These are phyloP conservation scores for Pseudocercospora fuligena DNA, from an alignment of 2,329 filamentous ascomycete genomes.

Conservation along the genomic window DNA sequence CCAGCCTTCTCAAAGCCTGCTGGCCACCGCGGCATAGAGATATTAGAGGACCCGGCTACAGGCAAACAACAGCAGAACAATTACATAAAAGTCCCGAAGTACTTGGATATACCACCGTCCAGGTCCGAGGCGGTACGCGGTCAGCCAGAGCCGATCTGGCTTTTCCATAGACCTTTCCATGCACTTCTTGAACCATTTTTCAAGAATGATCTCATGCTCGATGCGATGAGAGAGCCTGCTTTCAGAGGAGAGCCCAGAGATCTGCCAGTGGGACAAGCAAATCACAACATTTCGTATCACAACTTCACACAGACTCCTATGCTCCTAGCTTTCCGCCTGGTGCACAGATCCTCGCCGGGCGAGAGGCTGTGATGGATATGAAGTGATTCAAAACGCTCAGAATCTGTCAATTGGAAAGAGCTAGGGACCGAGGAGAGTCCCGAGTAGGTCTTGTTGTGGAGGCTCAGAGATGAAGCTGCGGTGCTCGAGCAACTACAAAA, in stretches of 20 bases:
- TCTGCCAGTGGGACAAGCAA: too few relatives aligned
- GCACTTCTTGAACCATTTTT: slow-evolving; percentile 54
- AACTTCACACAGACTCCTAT: slow-evolving; percentile 47
- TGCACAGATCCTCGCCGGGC: too few relatives aligned
- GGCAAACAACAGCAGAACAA: slow-evolving; percentile 44
- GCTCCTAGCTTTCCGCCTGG: slow-evolving; percentile 34
- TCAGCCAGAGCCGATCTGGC: slow-evolving; percentile 33
- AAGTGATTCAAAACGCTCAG: too few relatives aligned
- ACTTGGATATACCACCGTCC: slow-evolving; percentile 49
- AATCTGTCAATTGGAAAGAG: too few relatives aligned
- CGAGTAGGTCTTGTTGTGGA: too few relatives aligned
- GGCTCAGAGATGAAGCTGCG: too few relatives aligned
- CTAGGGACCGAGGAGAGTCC: too few relatives aligned
- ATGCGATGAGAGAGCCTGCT: slow-evolving; percentile 54
- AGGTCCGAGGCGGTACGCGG: slow-evolving; percentile 45
- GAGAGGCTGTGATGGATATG: too few relatives aligned
- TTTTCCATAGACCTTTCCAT: slow-evolving; percentile 54
- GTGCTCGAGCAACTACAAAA: too few relatives aligned
- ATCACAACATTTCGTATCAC: too few relatives aligned
- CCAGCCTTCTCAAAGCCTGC: slow-evolving; percentile 57
- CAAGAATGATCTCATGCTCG: slow-evolving; percentile 48
- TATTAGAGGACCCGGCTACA: slow-evolving; percentile 44
- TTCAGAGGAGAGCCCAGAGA: slow-evolving; percentile 48
- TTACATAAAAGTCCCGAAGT: slow-evolving; percentile 48
- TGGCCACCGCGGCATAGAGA: slow-evolving; percentile 46